phyloP scores from a whole-genome alignment of 345 rosid genomes.

The Luvunga scandens region DNA sequence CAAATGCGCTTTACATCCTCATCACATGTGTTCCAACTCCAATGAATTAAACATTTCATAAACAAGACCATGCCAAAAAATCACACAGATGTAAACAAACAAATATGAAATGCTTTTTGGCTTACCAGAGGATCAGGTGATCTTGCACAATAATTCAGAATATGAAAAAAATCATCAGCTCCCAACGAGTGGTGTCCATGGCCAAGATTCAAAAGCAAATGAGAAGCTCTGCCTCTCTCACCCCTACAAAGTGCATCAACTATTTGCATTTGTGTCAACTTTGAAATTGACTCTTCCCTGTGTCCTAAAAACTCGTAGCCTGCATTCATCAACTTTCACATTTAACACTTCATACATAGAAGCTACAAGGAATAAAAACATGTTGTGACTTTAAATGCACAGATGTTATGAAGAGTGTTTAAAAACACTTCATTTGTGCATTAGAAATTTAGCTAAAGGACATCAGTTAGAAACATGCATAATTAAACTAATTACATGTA shows the following conservation, averaged over 20 bases:
- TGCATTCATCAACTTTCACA: conserved; percentile 20
- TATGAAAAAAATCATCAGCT: conserved; percentile 45
- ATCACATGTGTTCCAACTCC: not conserved
- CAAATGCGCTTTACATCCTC: not conserved
- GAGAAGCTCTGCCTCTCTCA: conserved; percentile 61
- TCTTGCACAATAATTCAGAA: conserved; percentile 61
- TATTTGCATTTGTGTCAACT: conserved; percentile 44
- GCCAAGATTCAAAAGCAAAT: conserved; percentile 47
- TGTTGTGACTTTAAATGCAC: not conserved
- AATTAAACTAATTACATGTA: not conserved
- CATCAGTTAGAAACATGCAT: not conserved
- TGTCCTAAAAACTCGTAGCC: conserved; percentile 27
- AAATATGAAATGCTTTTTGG: conserved; percentile 13
- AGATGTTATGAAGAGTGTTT: not conserved
- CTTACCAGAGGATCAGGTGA: conserved; percentile 80
- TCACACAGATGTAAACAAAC: not conserved
- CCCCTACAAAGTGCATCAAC: conserved; percentile 61
- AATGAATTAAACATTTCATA: not conserved
- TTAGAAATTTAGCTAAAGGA: not conserved
- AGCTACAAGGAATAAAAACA: not conserved
- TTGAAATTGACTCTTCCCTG: conserved; percentile 27
- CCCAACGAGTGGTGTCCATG: conserved; percentile 27
- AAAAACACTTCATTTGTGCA: not conserved
- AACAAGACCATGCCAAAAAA: not conserved
- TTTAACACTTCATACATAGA: not conserved